Base-by-base conservation (phyloP, 768 basidiomycete species). In the Clitopilus hobsonii region DNA sequence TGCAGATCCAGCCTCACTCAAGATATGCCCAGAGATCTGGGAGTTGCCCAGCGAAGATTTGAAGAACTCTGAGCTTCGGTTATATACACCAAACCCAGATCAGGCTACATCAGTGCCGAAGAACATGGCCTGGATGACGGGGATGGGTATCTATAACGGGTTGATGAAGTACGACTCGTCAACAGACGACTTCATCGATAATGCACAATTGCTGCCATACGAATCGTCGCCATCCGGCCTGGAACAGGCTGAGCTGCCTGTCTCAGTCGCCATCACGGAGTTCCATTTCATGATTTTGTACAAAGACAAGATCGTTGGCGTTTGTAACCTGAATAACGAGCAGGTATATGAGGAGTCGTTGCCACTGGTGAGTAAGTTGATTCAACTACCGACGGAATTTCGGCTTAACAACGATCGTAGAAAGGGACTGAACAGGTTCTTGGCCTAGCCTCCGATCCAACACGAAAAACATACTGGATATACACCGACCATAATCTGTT, bases 251-350 rank as follows among this genome's bases (percentile, higher is more conserved):
- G 77, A 83, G 51, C 63, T 80, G 14, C 95, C 96, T 0, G 59
- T 84, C 4, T 91, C 93, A 2, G 83, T 96, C 64, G 79, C 85
- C 8, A 72, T 97, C 53, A 96, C 95, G 0, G 91, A 96, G 64
- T 97, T 91, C 65, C 97, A 99, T 66, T 92, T 94, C 64, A 71
- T 99, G 18, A 69, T 98, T 3, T 74, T 98, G 4, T 96, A 93
- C 71, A 76, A 75, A 38, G 88, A 95, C 63, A 78, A 87, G 41
- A 76, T 98, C 8, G 73, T 85, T 13, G 93, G 84, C 3, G 77
- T 98, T 28, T 91, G 89, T 54, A 81, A 82, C 55, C 74, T 98
- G 49, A 85, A 93, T 60, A 91, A 95, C 59, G 81, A 83, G 59
- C 69, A 89, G 23, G 84, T 88, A 4, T 95, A 91, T 65, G 91